Conservation (phyloP, 179 eudicot species). For the Amaranthus tricolor region DNA sequence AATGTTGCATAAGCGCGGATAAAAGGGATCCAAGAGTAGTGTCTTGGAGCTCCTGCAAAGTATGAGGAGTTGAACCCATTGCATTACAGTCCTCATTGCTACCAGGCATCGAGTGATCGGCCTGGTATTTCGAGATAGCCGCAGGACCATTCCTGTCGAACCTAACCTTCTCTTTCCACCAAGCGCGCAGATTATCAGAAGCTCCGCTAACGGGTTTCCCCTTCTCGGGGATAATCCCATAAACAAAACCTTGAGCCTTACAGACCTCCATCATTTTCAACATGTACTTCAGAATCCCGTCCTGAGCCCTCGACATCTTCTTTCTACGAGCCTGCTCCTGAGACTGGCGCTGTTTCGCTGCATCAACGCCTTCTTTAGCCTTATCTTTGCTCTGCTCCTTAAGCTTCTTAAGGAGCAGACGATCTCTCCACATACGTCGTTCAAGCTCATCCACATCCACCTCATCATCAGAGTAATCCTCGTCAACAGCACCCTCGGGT, state of each 20-base stretch:
- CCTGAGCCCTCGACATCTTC: conserved; percentile 44
- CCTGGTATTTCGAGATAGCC: conserved; percentile 36
- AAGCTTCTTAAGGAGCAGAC: conserved; percentile 28
- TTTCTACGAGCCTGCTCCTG: conserved; percentile 43
- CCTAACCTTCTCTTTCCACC: conserved; percentile 51
- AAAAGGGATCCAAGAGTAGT: conserved; percentile 43
- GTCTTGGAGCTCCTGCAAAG: conserved; percentile 41
- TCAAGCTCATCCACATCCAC: conserved; percentile 41
- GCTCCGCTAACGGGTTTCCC: conserved; percentile 44
- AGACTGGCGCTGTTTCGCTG: conserved; percentile 28
- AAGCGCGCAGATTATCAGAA: conserved; percentile 44
- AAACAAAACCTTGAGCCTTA: conserved; percentile 46
- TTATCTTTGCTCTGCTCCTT: conserved; percentile 33
- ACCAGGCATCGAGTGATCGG: conserved; percentile 26
- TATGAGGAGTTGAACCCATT: conserved; percentile 18
- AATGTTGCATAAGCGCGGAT: conserved; percentile 44
- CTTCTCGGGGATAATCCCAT: conserved; percentile 47
- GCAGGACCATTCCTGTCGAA: conserved; percentile 48
- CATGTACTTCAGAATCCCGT: conserved; percentile 43
- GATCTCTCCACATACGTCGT: conserved; percentile 39
- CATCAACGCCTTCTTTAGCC: conserved; percentile 25
- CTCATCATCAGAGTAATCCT: conserved; percentile 37
- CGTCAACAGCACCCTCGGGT: conserved; percentile 30
- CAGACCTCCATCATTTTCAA: conserved; percentile 49
- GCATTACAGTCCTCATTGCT: conserved; percentile 17